Conservation (phyloP, 148 eudicot genomes). For the Rhododendron simsii region DNA sequence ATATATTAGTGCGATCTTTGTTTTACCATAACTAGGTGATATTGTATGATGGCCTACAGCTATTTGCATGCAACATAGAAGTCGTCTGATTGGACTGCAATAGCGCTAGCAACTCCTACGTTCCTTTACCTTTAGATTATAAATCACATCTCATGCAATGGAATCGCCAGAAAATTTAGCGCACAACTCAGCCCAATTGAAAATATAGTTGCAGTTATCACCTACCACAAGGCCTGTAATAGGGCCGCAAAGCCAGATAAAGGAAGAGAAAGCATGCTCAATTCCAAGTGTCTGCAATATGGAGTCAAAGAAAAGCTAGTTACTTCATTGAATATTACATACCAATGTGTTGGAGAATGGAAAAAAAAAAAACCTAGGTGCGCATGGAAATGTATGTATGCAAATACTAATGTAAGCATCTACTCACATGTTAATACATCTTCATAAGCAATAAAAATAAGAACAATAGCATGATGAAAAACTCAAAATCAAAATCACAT, state of each 20-base stretch:
- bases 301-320: constrained; percentile 15
- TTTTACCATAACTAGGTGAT: neutral
- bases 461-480: neutral
- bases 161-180: constrained; percentile 1
- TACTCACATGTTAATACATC: neutral
- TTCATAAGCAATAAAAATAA: neutral
- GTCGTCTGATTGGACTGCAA: neutral
- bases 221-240: constrained; percentile 99
- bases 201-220: constrained; percentile 8
- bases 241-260: constrained; percentile 99
- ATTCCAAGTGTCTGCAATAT: constrained; percentile 91
- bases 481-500: neutral
- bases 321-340: constrained; percentile 3
- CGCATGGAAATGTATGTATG: neutral
- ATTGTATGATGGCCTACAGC: neutral
- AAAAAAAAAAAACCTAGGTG: neutral
- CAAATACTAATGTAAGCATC: neutral
- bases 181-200: neutral
- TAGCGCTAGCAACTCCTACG: neutral
- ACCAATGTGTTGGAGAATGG: neutral
- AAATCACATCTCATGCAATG: neutral
- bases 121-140: neutral
- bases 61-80: neutral
- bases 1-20: neutral
- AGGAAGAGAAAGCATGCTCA: constrained; percentile 91